Evolutionary conservation across 1,139 yeast genomes (phyloP).

Genomic region (Meyerozyma guilliermondii): DNA sequence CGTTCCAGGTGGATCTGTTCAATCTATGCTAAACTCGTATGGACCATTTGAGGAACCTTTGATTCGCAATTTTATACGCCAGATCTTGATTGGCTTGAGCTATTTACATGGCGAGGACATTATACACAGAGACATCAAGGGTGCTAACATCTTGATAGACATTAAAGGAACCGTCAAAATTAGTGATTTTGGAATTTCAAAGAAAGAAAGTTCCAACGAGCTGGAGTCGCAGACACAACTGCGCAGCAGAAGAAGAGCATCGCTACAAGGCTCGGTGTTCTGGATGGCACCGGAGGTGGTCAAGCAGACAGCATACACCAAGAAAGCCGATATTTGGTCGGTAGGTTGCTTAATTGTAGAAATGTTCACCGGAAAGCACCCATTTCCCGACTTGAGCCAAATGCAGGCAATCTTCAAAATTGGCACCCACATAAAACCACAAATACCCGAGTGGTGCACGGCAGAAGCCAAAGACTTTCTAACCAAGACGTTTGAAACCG

Average conservation of each 20-base stretch:
- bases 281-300: constrained; percentile 99
- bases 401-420: constrained; percentile 95
- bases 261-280: constrained; percentile 88
- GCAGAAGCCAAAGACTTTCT: constrained; percentile 65
- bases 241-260: constrained; percentile 52
- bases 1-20: constrained; percentile 96
- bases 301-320: constrained; percentile 82
- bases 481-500: constrained; percentile 64
- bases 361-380: constrained; percentile 93
- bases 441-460: constrained; percentile 74
- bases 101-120: constrained; percentile 80
- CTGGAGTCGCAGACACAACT: constrained; percentile 16
- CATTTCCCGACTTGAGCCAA: constrained; percentile 88
- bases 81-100: constrained; percentile 74
- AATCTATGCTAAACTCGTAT: constrained; percentile 75
- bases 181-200: constrained; percentile 91
- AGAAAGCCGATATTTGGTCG: constrained; percentile 94
- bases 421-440: constrained; percentile 77
- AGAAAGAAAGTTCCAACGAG: constrained; percentile 47
- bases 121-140: constrained; percentile 88
- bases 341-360: constrained; percentile 88
- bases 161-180: constrained; percentile 88
- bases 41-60: constrained; percentile 93
- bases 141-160: constrained; percentile 87
- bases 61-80: constrained; percentile 77